Evolutionary conservation across 148 eudicot species (phyloP).

Genomic region (Silene uniflora): DNA sequence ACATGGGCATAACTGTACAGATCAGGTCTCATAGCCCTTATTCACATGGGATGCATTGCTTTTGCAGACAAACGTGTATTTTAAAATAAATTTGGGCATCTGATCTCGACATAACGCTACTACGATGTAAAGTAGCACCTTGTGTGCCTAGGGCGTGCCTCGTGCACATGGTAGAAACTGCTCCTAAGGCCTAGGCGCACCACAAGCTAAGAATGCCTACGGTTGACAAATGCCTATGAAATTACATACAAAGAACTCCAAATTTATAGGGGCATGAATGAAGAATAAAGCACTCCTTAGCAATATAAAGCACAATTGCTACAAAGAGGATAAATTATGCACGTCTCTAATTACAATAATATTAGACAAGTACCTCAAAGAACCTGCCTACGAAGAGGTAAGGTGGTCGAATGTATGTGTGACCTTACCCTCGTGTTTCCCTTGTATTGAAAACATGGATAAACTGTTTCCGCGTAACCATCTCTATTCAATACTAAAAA

Average conservation of each 20-base stretch:
- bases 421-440: not conserved
- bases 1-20: not conserved
- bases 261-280: not conserved
- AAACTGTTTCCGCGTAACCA: not conserved
- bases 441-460: not conserved
- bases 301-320: not conserved
- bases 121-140: not conserved
- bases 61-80: not conserved
- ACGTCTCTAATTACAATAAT: not conserved
- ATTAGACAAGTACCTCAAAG: not conserved
- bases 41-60: not conserved
- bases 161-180: not conserved
- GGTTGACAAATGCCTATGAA: not conserved
- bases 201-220: not conserved
- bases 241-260: not conserved
- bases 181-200: not conserved
- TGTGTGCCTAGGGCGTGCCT: not conserved
- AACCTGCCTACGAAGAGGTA: not conserved
- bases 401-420: not conserved
- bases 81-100: not conserved
- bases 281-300: not conserved
- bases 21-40: not conserved
- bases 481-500: not conserved
- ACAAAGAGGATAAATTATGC: not conserved
- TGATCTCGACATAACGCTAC: not conserved